Evolutionary conservation across 2,329 filamentous ascomycete species (phyloP).

Genomic region (Dactylella cylindrospora): DNA sequence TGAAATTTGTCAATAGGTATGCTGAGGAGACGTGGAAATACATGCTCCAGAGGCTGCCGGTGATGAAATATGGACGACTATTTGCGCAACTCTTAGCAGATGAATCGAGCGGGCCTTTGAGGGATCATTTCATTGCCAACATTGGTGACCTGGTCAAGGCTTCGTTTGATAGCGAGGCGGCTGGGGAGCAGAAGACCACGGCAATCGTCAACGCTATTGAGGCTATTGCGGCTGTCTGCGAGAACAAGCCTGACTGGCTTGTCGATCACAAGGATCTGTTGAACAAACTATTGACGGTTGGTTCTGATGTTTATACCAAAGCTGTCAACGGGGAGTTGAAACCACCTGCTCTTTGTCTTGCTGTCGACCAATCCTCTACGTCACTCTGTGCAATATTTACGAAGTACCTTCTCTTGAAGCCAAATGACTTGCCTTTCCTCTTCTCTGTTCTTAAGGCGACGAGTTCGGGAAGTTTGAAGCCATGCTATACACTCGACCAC

Average conservation of each 20-base stretch:
- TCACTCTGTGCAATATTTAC: conserved; percentile 84
- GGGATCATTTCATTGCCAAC: conserved; percentile 72
- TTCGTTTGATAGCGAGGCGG: conserved; percentile 62
- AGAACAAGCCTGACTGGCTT: conserved; percentile 68
- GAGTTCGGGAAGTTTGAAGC: conserved; percentile 78
- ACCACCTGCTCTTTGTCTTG: conserved; percentile 66
- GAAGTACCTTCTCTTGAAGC: conserved; percentile 72
- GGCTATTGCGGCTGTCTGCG: conserved; percentile 74
- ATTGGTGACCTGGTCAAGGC: conserved; percentile 70
- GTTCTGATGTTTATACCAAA: conserved; percentile 75
- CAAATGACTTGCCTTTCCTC: conserved; percentile 76
- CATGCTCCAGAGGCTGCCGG: conserved; percentile 75
- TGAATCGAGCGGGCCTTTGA: conserved; percentile 68
- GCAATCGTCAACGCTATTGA: conserved; percentile 86
- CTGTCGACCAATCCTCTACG: conserved; percentile 84
- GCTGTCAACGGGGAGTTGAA: conserved; percentile 69
- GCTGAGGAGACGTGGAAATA: conserved; percentile 82
- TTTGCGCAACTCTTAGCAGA: conserved; percentile 83
- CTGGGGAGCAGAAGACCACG: conserved; percentile 65
- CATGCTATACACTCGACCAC: conserved; percentile 71
- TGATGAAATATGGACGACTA: conserved; percentile 85
- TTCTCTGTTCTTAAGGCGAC: conserved; percentile 77
- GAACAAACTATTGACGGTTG: conserved; percentile 65
- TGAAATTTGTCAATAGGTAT: conserved; percentile 92
- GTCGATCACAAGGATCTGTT: conserved; percentile 61